Conservation (phyloP, 805 yeast species). For the Pichia manshurica region DNA sequence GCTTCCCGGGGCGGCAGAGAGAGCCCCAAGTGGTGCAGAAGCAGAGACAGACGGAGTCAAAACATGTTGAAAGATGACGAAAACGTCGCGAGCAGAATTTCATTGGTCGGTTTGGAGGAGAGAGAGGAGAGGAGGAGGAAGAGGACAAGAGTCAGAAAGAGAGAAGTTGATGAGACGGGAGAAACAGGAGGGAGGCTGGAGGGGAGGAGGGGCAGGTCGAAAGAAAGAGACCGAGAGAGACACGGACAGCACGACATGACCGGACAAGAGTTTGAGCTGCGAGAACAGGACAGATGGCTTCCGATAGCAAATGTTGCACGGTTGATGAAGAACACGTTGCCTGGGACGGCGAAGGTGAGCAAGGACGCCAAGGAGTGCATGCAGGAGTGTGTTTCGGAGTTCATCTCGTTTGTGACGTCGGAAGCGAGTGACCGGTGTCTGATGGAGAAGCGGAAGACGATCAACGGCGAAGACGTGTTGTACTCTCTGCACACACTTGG, state of each 20-base stretch:
- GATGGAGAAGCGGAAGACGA: constrained; percentile 62
- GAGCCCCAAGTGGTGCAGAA: no score
- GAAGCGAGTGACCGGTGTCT: constrained; percentile 60
- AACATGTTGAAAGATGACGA: background rate
- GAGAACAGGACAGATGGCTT: constrained; percentile 57
- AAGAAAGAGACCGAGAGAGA: background rate
- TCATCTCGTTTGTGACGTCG: constrained; percentile 61
- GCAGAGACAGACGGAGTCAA: background rate
- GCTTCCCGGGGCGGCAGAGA: background rate
- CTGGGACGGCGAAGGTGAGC: constrained; percentile 67
- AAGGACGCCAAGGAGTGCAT: constrained; percentile 76
- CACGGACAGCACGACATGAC: constrained; percentile 10
- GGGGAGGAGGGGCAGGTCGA: background rate
- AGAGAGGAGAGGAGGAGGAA: no score
- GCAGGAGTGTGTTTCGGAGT: constrained; percentile 63
- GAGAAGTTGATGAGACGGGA: no score
- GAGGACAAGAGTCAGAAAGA: background rate
- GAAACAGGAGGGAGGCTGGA: background rate
- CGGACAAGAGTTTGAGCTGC: constrained; percentile 41
- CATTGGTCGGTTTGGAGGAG: background rate
- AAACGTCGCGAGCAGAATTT: background rate
- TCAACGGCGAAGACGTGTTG: constrained; percentile 64
- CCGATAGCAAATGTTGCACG: constrained; percentile 66
- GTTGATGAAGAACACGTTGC: constrained; percentile 69
- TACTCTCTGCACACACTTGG: constrained; percentile 61